Evolutionary conservation across 495 filamentous ascomycete species (phyloP), one percentile per base, ranked within the genome.

Genomic region (Daldinia bambusicola): DNA sequence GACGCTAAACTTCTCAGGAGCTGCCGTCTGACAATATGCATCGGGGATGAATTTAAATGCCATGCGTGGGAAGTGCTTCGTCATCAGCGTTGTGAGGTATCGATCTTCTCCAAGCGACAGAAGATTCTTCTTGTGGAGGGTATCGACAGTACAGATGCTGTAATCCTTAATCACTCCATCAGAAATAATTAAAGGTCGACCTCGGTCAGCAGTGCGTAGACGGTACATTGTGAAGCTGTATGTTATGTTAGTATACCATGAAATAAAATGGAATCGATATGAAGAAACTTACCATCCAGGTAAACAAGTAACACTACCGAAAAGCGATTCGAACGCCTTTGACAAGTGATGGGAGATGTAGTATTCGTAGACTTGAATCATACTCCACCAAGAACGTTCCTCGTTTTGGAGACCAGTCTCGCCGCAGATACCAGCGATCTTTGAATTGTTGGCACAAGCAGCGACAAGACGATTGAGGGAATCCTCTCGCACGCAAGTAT

Each of bases 351-450:
- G 94, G 20, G 94, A 97, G 77, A 98, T 98, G 79, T 91, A 98
- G 83, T 98, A 98, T 80, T 98, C 94, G 80, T 98, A 98, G 63
- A 98, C 95, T 79, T 99, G 95, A 76, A 99, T 99, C 95, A 99
- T 99, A 9, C 96, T 99, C 93, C 93, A 96, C 93, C 94, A 98
- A 71, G 89, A 94, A 20, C 89, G 83, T 72, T 97, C 91, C 80
- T 97, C 94, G 71, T 99, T 99, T 79, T 97, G 91, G 66, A 98
- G 84, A 84, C 92, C 96, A 4, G 95, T 99, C 77, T 99, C 95
- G 72, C 95, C 95, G 80, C 95, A 99, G 65, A 99, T 97, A 72
- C 95, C 95, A 43, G 92, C 93, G 82, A 99, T 96, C 79, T 95
- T 97, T 60, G 93, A 90, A 80, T 99, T 93, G 75, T 97, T 93